Percentiles rank a stretch among this genome's conserved stretches.
phyloP scores from a whole-genome alignment of 805 yeast genomes.

The Yamadazyma paraphyllophila region DNA sequence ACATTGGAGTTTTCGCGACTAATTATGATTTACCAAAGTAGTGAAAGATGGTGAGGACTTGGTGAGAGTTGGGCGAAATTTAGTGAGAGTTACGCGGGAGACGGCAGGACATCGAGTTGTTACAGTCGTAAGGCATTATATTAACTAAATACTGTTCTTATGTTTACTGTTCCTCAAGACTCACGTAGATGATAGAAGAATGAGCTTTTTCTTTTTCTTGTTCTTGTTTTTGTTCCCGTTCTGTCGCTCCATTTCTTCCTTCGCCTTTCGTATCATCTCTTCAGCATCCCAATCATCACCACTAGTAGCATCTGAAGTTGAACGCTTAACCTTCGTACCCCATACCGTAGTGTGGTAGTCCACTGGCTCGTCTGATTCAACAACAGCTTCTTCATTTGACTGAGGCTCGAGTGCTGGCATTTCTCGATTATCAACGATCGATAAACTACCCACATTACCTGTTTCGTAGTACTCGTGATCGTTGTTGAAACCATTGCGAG shows the following conservation, averaged over 20 bases:
- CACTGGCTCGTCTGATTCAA: constrained; percentile 1
- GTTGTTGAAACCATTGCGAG: constrained; percentile 10
- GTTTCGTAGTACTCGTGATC: constrained; percentile 18
- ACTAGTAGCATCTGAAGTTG: constrained; percentile 22
- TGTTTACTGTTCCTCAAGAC: too few species aligned
- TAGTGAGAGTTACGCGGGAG: too few species aligned
- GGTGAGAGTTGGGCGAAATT: neutral
- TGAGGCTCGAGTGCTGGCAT: constrained; percentile 27
- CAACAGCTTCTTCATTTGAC: constrained; percentile 8
- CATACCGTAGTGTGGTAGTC: constrained; percentile 58
- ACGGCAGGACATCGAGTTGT: too few species aligned
- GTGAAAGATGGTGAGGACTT: neutral
- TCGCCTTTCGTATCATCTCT: constrained; percentile 52
- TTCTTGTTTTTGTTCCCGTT: constrained; percentile 28
- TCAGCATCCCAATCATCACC: constrained; percentile 49
- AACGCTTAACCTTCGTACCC: constrained; percentile 64
- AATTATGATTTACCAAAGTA: neutral
- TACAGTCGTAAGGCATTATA: too few species aligned
- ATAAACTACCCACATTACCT: constrained; percentile 29
- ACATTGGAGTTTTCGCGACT: neutral
- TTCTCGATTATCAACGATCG: constrained; percentile 39
- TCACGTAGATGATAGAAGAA: constrained; percentile 24
- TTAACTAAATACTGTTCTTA: too few species aligned
- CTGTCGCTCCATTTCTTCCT: constrained; percentile 41
- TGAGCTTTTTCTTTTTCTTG: constrained; percentile 47